Evolutionary conservation across 2,329 filamentous ascomycete species (phyloP).

Genomic region (Amauroascus niger): DNA sequence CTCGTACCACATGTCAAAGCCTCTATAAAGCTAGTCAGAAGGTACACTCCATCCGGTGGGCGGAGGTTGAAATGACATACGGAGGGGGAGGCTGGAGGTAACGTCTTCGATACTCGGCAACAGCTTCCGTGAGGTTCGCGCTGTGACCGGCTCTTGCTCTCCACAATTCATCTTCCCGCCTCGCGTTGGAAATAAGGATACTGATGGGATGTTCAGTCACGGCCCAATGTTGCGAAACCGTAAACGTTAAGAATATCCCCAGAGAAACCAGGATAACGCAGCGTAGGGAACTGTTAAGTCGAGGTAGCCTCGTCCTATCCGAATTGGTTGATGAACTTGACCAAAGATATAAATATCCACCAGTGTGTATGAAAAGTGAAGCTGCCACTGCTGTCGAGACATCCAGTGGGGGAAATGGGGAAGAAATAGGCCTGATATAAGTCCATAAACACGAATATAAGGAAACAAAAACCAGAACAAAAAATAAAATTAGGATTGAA

Average conservation of each 20-base stretch:
- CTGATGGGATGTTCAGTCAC: conserved; percentile 47
- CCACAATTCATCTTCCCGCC: conserved; percentile 42
- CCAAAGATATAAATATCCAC: conserved; percentile 24
- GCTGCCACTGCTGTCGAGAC: conserved; percentile 23
- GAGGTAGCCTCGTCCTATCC: conserved; percentile 24
- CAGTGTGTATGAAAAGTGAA: conserved; percentile 26
- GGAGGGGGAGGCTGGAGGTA: conserved; percentile 50
- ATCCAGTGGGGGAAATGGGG: conserved; percentile 27
- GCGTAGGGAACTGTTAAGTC: conserved; percentile 28
- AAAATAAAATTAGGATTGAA: conserved; percentile 32
- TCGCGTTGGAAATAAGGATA: conserved; percentile 44
- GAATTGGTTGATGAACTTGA: conserved; percentile 23
- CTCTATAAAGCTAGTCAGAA: conserved; percentile 21
- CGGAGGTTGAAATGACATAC: conserved; percentile 23
- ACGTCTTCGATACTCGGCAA: conserved; percentile 43
- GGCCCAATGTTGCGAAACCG: conserved; percentile 33
- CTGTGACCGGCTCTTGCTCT: conserved; percentile 40
- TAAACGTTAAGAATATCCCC: conserved; percentile 34
- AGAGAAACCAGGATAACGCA: conserved; percentile 35
- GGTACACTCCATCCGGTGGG: not conserved
- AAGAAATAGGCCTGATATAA: conserved; percentile 26
- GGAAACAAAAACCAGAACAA: conserved; percentile 31
- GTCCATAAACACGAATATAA: conserved; percentile 27
- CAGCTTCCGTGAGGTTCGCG: conserved; percentile 41
- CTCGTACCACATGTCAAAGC: conserved; percentile 52